These are phyloP conservation scores for Hemerocallis citrina DNA, from an alignment of 106 monocot species.

Conservation along the genomic window DNA sequence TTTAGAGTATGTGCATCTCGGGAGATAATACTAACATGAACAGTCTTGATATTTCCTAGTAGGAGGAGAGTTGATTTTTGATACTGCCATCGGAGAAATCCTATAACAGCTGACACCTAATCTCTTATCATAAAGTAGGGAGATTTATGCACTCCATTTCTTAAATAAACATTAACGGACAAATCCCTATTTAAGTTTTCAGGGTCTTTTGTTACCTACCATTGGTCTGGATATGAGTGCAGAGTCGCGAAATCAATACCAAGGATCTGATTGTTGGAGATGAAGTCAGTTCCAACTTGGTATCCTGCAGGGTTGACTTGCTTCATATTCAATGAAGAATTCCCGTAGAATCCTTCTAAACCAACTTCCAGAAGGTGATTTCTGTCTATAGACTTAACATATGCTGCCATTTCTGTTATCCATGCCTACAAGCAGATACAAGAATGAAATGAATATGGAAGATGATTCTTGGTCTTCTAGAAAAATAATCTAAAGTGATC, in stretches of 20 bases:
- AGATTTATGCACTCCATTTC: too few species aligned
- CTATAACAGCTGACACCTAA: too few species aligned
- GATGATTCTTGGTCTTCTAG: background rate
- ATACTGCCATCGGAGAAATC: too few species aligned
- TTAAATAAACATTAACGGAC: too few species aligned
- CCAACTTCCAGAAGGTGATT: constrained; percentile 55
- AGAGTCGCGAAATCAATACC: constrained; percentile 59
- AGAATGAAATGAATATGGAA: background rate
- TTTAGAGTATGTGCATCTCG: too few species aligned
- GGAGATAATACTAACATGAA: too few species aligned
- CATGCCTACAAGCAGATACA: constrained; percentile 19
- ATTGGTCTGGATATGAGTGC: constrained; percentile 70
- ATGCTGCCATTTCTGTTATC: constrained; percentile 50
- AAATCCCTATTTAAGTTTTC: too few species aligned
- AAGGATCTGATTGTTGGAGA: constrained; percentile 39
- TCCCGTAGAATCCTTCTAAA: constrained; percentile 62
- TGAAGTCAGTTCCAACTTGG: constrained; percentile 60
- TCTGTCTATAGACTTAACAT: constrained; percentile 52
- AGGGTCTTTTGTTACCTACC: too few species aligned
- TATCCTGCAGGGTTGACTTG: constrained; percentile 36
- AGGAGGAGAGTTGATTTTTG: too few species aligned
- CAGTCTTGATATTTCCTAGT: too few species aligned
- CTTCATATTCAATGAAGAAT: constrained; percentile 29
- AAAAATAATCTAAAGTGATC: background rate
- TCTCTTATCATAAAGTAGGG: too few species aligned